These are phyloP conservation scores for Eucalyptus regnans DNA, from an alignment of 345 rosid genomes.

Conservation along the genomic window DNA sequence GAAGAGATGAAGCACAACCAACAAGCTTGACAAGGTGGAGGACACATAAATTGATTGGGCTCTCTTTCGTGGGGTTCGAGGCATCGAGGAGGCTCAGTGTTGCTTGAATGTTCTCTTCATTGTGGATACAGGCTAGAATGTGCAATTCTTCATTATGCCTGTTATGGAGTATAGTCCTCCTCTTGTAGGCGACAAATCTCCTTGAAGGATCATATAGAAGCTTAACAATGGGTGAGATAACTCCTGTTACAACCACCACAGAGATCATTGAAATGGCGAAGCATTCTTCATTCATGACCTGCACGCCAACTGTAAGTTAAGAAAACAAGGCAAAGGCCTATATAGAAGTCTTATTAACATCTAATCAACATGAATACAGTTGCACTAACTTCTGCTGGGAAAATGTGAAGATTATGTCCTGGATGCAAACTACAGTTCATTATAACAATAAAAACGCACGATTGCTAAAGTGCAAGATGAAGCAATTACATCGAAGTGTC, in stretches of 20 bases:
- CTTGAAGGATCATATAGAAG: conserved; percentile 47
- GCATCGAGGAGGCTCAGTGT: conserved; percentile 5
- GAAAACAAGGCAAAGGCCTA: not conserved
- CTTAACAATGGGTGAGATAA: conserved; percentile 26
- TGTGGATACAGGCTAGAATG: conserved; percentile 34
- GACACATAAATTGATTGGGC: conserved; percentile 8
- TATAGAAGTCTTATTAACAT: not conserved
- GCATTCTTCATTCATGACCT: conserved; percentile 19
- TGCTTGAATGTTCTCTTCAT: conserved; percentile 5
- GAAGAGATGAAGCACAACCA: conserved; percentile 20
- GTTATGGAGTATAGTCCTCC: conserved; percentile 33
- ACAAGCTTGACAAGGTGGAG: conserved; percentile 19
- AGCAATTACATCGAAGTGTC: not conserved
- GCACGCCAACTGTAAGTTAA: not conserved
- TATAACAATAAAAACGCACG: not conserved
- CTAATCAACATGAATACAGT: not conserved
- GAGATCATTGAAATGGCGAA: conserved; percentile 14
- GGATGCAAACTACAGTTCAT: not conserved
- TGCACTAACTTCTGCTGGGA: not conserved
- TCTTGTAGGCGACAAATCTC: conserved; percentile 34
- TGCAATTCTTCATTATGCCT: conserved; percentile 20
- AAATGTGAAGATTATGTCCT: not conserved
- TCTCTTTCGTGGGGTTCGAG: conserved; percentile 8
- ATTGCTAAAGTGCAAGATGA: not conserved
- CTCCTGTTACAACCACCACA: conserved; percentile 16